phyloP scores from a whole-genome alignment of 116 monocot genomes.

The Cymodocea nodosa region DNA sequence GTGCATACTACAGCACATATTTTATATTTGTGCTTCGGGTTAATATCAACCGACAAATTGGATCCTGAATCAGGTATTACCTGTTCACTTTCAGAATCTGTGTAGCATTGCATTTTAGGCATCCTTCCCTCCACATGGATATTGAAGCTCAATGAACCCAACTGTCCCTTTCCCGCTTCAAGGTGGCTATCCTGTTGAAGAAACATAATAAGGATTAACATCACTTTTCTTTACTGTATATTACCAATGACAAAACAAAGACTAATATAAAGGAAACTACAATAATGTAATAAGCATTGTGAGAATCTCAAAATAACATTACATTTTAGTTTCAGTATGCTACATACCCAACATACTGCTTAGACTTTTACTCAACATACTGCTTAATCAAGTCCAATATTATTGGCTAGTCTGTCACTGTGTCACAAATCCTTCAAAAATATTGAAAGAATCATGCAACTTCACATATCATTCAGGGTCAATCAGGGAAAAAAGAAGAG shows the following conservation, averaged over 20 bases:
- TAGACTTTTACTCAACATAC: too few species aligned
- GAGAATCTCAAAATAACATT: too few species aligned
- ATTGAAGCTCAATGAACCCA: constrained; percentile 30
- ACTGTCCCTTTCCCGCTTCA: constrained; percentile 3
- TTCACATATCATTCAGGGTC: too few species aligned
- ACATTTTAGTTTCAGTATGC: too few species aligned
- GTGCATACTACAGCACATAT: constrained; percentile 7
- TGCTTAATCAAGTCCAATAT: too few species aligned
- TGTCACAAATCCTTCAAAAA: too few species aligned
- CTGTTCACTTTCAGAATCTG: constrained; percentile 18
- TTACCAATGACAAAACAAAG: neutral
- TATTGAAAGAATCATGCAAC: too few species aligned
- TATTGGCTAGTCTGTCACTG: too few species aligned
- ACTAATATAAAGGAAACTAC: too few species aligned
- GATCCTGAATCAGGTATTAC: constrained; percentile 9
- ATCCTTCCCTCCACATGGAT: constrained; percentile 45
- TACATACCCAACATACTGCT: too few species aligned
- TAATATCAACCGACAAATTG: constrained; percentile 10
- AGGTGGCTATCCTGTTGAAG: constrained; percentile 19
- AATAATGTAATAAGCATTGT: neutral
- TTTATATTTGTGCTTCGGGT: constrained; percentile 13
- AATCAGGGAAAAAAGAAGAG: too few species aligned
- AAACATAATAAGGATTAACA: neutral
- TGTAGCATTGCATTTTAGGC: constrained; percentile 11
- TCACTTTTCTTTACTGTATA: too few species aligned